These are phyloP conservation scores for Trametes villosa DNA, from an alignment of 768 basidiomycete species.

Conservation along the genomic window DNA sequence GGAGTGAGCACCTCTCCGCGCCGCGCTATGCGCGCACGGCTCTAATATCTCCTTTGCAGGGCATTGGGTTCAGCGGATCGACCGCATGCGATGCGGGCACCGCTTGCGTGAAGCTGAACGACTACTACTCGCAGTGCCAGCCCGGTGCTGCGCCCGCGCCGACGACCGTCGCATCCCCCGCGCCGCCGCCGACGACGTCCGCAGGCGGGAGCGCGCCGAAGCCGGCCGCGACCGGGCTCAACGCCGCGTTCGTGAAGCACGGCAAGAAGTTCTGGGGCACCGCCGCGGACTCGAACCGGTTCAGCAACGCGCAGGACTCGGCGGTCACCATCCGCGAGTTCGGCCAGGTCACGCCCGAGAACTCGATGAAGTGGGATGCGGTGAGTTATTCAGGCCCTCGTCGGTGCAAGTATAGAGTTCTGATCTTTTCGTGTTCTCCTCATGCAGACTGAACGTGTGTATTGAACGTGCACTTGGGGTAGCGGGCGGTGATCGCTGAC, in stretches of 20 bases:
- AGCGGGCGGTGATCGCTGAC: neutral
- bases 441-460: conserved; percentile 33
- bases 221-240: conserved; percentile 31
- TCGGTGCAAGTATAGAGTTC: too few species aligned
- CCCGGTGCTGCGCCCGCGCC: conserved; percentile 30
- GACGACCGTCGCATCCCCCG: conserved; percentile 12
- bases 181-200: conserved; percentile 15
- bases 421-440: neutral
- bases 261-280: conserved; percentile 37
- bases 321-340: conserved; percentile 34
- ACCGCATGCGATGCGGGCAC: conserved; percentile 41
- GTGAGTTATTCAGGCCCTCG: conserved; percentile 13
- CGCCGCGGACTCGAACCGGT: conserved; percentile 34
- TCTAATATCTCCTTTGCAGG: neutral
- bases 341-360: conserved; percentile 39
- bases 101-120: conserved; percentile 37
- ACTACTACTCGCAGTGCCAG: conserved; percentile 40
- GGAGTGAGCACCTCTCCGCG: conserved; percentile 21
- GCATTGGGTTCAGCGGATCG: conserved; percentile 40
- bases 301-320: conserved; percentile 32
- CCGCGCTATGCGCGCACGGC: neutral
- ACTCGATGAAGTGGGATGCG: conserved; percentile 41
- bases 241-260: conserved; percentile 30
- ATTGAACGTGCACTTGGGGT: neutral
- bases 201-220: conserved; percentile 14